Conservation (phyloP, 176 grass and related monocot species). For the Paspalum notatum region DNA sequence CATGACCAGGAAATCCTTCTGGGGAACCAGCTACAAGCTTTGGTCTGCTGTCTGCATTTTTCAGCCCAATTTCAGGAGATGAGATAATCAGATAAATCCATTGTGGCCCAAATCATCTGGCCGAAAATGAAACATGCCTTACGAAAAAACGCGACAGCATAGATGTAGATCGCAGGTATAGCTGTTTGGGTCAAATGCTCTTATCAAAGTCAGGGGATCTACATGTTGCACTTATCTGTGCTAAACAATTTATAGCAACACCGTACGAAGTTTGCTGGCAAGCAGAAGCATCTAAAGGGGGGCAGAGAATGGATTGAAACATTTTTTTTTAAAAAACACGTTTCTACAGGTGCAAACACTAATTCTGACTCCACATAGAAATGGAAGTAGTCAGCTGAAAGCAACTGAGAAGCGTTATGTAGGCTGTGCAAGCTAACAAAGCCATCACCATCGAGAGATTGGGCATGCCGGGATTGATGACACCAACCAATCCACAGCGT, state of each 20-base stretch:
- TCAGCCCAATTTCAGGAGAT: slow-evolving; percentile 33
- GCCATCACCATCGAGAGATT: slow-evolving; percentile 48
- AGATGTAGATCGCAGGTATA: slow-evolving; percentile 2
- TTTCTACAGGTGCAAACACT: slow-evolving; percentile 20
- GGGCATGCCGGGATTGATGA: slow-evolving; percentile 45
- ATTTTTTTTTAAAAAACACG: neutral
- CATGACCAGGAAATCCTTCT: slow-evolving; percentile 84
- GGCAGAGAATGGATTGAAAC: neutral
- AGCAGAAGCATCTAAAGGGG: neutral
- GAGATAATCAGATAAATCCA: slow-evolving; percentile 30
- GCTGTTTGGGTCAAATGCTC: slow-evolving; percentile 19
- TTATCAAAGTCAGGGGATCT: neutral
- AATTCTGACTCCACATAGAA: neutral
- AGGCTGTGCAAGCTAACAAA: slow-evolving; percentile 44
- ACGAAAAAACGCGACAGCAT: neutral
- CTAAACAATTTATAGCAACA: slow-evolving; percentile 15
- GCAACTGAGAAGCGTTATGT: slow-evolving; percentile 3
- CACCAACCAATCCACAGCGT: slow-evolving; percentile 48
- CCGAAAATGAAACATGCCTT: slow-evolving; percentile 16
- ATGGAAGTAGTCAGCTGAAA: slow-evolving; percentile 28
- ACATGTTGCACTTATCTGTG: neutral
- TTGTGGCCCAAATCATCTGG: slow-evolving; percentile 16
- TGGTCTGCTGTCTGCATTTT: slow-evolving; percentile 84
- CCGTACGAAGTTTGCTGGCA: slow-evolving; percentile 15
- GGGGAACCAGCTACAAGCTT: slow-evolving; percentile 89